A percentile compares a stretch with the other conserved stretches of the same genome.
Evolutionary conservation across 177 flowering plant genomes (phyloP).

Genomic region (Vitis hybrid): DNA sequence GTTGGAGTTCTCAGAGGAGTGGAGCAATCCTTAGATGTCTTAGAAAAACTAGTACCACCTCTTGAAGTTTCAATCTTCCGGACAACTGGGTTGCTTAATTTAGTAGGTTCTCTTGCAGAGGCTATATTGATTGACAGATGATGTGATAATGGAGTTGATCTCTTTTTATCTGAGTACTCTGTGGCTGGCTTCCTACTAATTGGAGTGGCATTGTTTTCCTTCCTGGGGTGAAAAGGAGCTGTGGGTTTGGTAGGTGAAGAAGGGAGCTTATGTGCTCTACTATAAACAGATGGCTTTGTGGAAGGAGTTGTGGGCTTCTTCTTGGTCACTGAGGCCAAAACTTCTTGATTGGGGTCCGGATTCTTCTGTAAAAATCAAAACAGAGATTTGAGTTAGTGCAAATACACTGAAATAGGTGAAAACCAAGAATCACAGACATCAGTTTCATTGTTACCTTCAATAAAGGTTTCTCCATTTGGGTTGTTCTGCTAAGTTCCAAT

Average conservation of each 20-base stretch:
- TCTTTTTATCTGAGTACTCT: constrained; percentile 30
- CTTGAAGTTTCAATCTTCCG: constrained; percentile 39
- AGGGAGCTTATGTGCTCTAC: constrained; percentile 24
- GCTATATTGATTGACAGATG: constrained; percentile 51
- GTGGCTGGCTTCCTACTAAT: constrained; percentile 18
- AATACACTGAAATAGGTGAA: neutral
- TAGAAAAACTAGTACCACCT: constrained; percentile 20
- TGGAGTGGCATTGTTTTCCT: constrained; percentile 33
- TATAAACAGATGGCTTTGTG: constrained; percentile 11
- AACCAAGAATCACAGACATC: neutral
- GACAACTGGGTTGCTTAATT: constrained; percentile 32
- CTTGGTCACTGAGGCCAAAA: constrained; percentile 15
- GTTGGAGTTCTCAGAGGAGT: constrained; percentile 46
- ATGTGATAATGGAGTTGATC: constrained; percentile 44
- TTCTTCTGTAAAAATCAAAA: constrained; percentile 9
- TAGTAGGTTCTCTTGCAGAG: constrained; percentile 36
- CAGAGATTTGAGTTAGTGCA: neutral
- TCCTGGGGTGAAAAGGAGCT: constrained; percentile 14
- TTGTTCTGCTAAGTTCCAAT: constrained; percentile 11
- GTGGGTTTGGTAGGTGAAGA: constrained; percentile 28
- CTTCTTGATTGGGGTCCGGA: constrained; percentile 19
- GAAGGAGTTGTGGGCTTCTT: constrained; percentile 26
- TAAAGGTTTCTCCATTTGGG: constrained; percentile 26
- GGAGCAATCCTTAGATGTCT: constrained; percentile 27
- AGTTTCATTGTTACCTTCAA: constrained; percentile 22